Evolutionary conservation across 305 asterid species (phyloP).

Genomic region (Plantago lanceolata): DNA sequence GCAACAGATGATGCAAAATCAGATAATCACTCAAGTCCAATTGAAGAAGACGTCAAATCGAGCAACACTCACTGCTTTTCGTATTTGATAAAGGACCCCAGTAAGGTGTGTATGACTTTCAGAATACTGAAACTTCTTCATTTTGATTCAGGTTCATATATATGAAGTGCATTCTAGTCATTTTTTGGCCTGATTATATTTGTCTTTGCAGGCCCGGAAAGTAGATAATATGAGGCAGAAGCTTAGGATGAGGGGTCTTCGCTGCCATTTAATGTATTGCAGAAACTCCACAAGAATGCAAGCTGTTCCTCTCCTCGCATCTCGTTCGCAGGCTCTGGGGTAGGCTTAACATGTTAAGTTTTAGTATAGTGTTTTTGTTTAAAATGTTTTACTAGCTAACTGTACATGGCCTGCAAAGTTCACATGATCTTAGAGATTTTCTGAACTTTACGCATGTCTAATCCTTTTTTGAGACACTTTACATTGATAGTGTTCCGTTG

Average conservation of each 20-base stretch:
- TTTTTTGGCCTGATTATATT: too few species aligned
- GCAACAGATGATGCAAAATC: conserved; percentile 39
- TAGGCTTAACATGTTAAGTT: conserved; percentile 16
- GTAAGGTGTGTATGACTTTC: conserved; percentile 35
- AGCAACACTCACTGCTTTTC: conserved; percentile 74
- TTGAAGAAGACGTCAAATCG: conserved; percentile 55
- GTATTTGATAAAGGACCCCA: conserved; percentile 54
- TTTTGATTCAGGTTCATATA: not conserved
- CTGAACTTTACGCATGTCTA: not conserved
- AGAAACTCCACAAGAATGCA: conserved; percentile 80
- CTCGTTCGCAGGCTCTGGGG: conserved; percentile 91
- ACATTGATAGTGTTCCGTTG: not conserved
- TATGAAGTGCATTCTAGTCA: not conserved
- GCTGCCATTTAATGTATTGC: conserved; percentile 84
- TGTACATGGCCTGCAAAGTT: not conserved
- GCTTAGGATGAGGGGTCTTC: conserved; percentile 86
- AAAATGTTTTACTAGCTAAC: not conserved
- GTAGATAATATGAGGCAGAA: conserved; percentile 82
- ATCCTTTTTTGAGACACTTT: not conserved
- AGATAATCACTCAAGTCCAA: conserved; percentile 23
- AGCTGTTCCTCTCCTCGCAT: conserved; percentile 78
- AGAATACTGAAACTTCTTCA: not conserved
- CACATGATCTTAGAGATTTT: not conserved
- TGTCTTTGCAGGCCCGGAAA: conserved; percentile 55
- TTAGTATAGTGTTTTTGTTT: not conserved